Percentiles rank a stretch among this genome's conserved stretches.
These are phyloP conservation scores for Hygrocybe coccinea DNA, from an alignment of 768 basidiomycete genomes.

Conservation along the genomic window DNA sequence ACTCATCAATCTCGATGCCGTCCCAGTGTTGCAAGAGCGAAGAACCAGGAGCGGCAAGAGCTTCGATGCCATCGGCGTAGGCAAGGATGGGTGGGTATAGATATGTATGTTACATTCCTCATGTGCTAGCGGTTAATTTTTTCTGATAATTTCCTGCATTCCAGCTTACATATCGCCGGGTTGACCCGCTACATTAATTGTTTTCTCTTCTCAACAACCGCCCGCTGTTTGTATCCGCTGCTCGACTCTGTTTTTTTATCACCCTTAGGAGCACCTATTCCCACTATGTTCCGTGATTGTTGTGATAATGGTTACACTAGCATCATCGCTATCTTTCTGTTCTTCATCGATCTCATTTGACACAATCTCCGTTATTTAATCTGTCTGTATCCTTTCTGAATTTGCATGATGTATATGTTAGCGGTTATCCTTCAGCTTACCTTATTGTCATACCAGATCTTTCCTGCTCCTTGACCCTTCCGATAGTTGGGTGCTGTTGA, in stretches of 20 bases:
- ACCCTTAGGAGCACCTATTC: too few species aligned
- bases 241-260: too few species aligned
- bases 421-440: background rate
- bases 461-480: too few species aligned
- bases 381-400: too few species aligned
- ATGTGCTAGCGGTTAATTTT: slow-evolving; percentile 47
- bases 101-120: slow-evolving; percentile 37
- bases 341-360: background rate
- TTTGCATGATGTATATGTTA: too few species aligned
- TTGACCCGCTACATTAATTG: background rate
- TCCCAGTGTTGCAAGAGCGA: slow-evolving; percentile 64
- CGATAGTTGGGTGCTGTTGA: too few species aligned
- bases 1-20: slow-evolving; percentile 74
- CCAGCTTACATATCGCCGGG: background rate
- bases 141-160: slow-evolving; percentile 30
- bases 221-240: background rate
- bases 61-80: slow-evolving; percentile 77
- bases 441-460: background rate
- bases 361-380: too few species aligned
- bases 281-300: too few species aligned
- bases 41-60: slow-evolving; percentile 80
- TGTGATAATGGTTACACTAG: too few species aligned
- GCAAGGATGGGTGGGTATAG: slow-evolving; percentile 74
- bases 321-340: too few species aligned
- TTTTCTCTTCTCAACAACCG: background rate